Evolutionary conservation across 1,139 yeast genomes (phyloP).

Genomic region (Geotrichum fermentans): DNA sequence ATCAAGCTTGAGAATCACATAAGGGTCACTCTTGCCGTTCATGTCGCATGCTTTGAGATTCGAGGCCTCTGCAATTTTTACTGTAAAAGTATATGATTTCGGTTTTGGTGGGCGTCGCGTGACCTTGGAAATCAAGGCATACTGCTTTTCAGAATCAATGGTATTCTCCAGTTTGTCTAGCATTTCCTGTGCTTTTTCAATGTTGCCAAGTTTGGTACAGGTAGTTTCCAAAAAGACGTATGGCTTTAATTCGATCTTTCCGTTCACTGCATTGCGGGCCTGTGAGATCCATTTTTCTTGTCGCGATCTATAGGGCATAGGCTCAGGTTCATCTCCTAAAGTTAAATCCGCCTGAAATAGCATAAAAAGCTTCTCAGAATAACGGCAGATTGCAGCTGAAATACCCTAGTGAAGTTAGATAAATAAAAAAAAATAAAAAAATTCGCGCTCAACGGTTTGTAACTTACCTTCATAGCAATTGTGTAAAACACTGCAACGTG

Average conservation of each 20-base stretch:
- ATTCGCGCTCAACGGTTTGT: background rate
- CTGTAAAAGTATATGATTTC: constrained; percentile 55
- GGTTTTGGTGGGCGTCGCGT: constrained; percentile 35
- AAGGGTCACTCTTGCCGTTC: constrained; percentile 58
- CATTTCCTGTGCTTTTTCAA: constrained; percentile 57
- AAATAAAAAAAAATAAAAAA: background rate
- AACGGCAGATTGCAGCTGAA: constrained; percentile 55
- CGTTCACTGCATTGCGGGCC: constrained; percentile 44
- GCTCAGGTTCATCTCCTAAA: constrained; percentile 36
- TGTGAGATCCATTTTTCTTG: constrained; percentile 39
- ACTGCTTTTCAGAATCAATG: constrained; percentile 58
- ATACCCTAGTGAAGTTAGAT: constrained; percentile 38
- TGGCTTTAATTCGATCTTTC: constrained; percentile 45
- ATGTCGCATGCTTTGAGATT: constrained; percentile 53
- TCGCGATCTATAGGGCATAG: constrained; percentile 28
- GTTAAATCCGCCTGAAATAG: constrained; percentile 47
- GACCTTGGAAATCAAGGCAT: constrained; percentile 42
- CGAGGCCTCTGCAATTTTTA: constrained; percentile 66
- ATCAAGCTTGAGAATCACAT: constrained; percentile 64
- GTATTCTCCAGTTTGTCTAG: constrained; percentile 57
- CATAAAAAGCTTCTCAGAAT: constrained; percentile 47
- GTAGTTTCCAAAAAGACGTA: constrained; percentile 59
- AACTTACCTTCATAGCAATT: constrained; percentile 43
- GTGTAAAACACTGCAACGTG: constrained; percentile 62
- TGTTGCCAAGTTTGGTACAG: constrained; percentile 68